Base-by-base conservation (phyloP, 352 stramenopile genomes). In the Phytophthora pini region DNA sequence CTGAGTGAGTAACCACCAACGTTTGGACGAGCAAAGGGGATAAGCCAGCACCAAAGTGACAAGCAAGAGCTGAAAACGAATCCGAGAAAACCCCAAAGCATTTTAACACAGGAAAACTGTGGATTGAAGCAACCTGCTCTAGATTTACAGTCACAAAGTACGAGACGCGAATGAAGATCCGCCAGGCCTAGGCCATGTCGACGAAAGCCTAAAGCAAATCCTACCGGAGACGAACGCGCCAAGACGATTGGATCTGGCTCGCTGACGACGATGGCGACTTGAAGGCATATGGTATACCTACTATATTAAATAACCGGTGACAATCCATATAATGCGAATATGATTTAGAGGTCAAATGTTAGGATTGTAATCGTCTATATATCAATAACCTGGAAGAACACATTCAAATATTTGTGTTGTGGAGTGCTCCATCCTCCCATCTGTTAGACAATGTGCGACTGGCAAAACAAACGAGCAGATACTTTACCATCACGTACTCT, bases 191-290 rank as follows among this genome's bases (percentile, higher is more conserved):
- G 49, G 13, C 2, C 24, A 8, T 45, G 44, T 51, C 38, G 27
- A 57, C 60, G 27, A 68, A 56, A 0, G 51, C 20, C 20, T 41
- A 13, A 22, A 56, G 51, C 53, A 68, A 68, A 68, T 63, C 61
- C 6, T 46, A 68, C 11, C 11, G 27, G 53, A 68, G 60, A 56
- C 36, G 29, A n/a, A 50, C 4, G 5, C 13, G 5, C 12, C 32
- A 40, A 52, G 39, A 8, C 12, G 49, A 36, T 36, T 36, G 31
- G 31, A 46, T 51, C 44, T 27, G 56, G 36, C 56, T 61, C 49
- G 49, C 57, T 72, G 9, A 67, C 51, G 17, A 68, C 45, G 59
- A 72, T 63, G 58, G 57, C 51, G 51, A 57, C 58, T 64, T 63
- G 56, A 68, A 57, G 49, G 10, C 32, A 40, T 63, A 2, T 57